Percentiles rank a stretch among this genome's conserved stretches.
phyloP scores from a whole-genome alignment of 768 basidiomycete species.

The Crepidotus variabilis region DNA sequence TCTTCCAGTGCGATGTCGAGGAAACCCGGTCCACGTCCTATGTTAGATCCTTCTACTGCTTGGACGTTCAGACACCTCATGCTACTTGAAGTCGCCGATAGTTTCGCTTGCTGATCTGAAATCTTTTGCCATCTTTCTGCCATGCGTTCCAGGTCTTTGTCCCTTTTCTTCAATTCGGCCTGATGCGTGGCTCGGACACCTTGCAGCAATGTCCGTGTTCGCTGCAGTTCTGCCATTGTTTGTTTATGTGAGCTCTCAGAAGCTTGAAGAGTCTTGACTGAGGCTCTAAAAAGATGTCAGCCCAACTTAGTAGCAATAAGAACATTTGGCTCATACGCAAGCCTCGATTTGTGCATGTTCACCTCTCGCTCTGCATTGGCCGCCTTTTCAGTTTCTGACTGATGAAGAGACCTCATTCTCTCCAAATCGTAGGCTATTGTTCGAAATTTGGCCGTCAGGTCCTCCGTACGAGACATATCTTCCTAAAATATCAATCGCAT shows the following conservation, averaged over 20 bases:
- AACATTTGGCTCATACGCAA: constrained; percentile 49
- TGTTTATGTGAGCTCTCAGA: constrained; percentile 69
- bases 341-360: constrained; percentile 67
- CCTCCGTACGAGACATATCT: constrained; percentile 79
- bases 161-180: constrained; percentile 74
- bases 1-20: constrained; percentile 69
- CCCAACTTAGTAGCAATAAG: constrained; percentile 4
- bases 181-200: constrained; percentile 65
- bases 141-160: constrained; percentile 75
- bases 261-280: constrained; percentile 50
- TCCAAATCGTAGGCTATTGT: constrained; percentile 82
- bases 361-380: constrained; percentile 78
- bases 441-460: constrained; percentile 67
- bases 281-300: constrained; percentile 32
- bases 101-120: constrained; percentile 62
- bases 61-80: constrained; percentile 50
- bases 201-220: constrained; percentile 66
- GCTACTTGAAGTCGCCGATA: constrained; percentile 45
- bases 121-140: constrained; percentile 73
- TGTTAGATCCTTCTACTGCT: constrained; percentile 40
- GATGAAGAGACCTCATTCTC: constrained; percentile 64
- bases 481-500: constrained; percentile 32
- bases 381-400: constrained; percentile 51
- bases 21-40: constrained; percentile 47
- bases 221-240: constrained; percentile 65